phyloP scores from a whole-genome alignment of 1,284 basidiomycete genomes.

The Leccinum fuscescens region DNA sequence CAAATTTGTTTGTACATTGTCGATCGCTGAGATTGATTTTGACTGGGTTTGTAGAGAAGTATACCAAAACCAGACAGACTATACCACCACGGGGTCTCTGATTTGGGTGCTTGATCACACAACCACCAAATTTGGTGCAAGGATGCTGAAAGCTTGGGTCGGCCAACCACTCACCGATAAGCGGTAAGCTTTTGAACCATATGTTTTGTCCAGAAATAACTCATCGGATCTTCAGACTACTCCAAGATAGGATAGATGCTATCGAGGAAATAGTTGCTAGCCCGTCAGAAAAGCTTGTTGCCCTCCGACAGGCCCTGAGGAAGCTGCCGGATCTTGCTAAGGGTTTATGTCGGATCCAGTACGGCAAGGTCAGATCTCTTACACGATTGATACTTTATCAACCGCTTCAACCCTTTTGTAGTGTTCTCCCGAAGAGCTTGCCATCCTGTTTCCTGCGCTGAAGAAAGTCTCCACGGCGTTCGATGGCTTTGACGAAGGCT shows the following conservation, averaged over 20 bases:
- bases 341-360: slow-evolving; percentile 87
- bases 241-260: slow-evolving; percentile 79
- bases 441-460: slow-evolving; percentile 74
- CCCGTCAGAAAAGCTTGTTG: slow-evolving; percentile 55
- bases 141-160: slow-evolving; percentile 85
- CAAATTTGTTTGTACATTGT: slow-evolving; percentile 60
- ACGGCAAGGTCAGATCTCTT: slow-evolving; percentile 66
- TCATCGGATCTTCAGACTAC: slow-evolving; percentile 44
- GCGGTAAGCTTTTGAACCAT: slow-evolving; percentile 42
- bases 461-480: slow-evolving; percentile 73
- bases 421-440: slow-evolving; percentile 86
- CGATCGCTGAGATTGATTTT: slow-evolving; percentile 3
- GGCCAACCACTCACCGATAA: slow-evolving; percentile 81
- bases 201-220: slow-evolving; percentile 4
- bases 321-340: slow-evolving; percentile 86
- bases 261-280: slow-evolving; percentile 77
- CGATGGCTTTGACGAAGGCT: slow-evolving; percentile 42
- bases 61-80: slow-evolving; percentile 87
- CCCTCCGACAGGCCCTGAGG: slow-evolving; percentile 68
- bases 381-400: neutral
- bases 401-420: slow-evolving; percentile 28
- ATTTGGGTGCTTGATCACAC: slow-evolving; percentile 87
- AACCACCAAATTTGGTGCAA: slow-evolving; percentile 84
- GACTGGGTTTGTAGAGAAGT: slow-evolving; percentile 60
- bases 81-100: slow-evolving; percentile 72